Evolutionary conservation across 768 basidiomycete genomes (phyloP), one percentile per base, ranked within the genome.

Genomic region (Pulveroboletus sp.): DNA sequence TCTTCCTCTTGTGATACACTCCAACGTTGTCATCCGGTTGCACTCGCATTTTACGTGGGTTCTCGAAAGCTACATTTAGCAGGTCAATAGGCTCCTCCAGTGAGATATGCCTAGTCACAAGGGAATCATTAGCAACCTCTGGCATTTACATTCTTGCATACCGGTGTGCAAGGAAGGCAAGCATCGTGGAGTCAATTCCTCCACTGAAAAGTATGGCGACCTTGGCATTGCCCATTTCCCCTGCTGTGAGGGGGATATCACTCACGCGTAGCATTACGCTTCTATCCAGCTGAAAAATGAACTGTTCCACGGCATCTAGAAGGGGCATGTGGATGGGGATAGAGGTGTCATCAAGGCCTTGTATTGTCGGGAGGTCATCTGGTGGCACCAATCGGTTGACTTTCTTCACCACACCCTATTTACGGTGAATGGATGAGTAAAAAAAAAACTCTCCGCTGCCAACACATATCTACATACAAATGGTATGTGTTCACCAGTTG

Each of bases 21-120:
- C 72, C 73, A 26, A 66, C 51, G 53, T 80, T 80, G 12, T 77
- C 76, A 41, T 75, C 73, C 19, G 69, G 52, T 51, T 76, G 72
- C 4, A 75, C 63, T 38, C 72, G 73, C 13, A 87, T 69, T 60
- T 88, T 86, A 6, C 91, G 80, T n/a, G 93, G 93, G 61, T 96
- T 96, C 63, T 97, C 93, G 57, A 97, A 97, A 1, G 91, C 90
- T 5, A 97, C 91, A 59, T 96, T 96, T 8, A 97, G 73, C 2
- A 97, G 71, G 62, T 97, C 94, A 43, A 97, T 91, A 0, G 92
- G 88, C 63, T 96, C 93, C 38, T 80, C 74, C 16, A 70, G 43
- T 10, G 89, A 83, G 29, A 93, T 63, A 63, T 90, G 80, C 50
- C 93, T 94, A 52, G 20, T 38, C 38, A 45, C 52, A 39, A 6